Base-by-base conservation (phyloP, 106 monocot species). In the Platanthera guangdongensis region DNA sequence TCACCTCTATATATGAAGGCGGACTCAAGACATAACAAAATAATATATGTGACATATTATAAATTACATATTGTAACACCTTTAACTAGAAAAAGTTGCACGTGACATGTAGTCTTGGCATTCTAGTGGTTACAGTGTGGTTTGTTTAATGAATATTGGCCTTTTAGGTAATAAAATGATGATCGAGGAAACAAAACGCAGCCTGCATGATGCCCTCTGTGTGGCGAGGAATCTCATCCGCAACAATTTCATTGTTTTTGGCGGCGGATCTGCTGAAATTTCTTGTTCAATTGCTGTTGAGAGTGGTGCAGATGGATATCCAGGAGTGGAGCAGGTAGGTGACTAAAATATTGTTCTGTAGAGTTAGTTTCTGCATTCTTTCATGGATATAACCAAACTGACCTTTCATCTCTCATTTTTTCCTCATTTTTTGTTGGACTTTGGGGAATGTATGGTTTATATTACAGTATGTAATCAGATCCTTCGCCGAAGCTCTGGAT, bases 251-350 rank as follows among this genome's bases (percentile, higher is more conserved):
- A 97, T 97, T 80, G 97, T 97, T 8, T 97, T 94, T 76, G 97
- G 97, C 72, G 97, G 96, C 81, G 95, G 95, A 2, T 95, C 95
- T n/a, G 92, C 95, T 50, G 95, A 95, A 75, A 92, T 95, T n/a
- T 86, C 95, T 50, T 95, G 92, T 65, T 92, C 97, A 30, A 81
- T 97, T 82, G 93, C 97, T 72, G 91, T 97, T 15, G 97, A 97
- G 76, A 80, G 93, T 83, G 97, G 91, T 80, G 97, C 93, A 12
- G 91, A 97, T 78, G 86, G 80, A 65, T 75, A 86, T 77, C 91
- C 93, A 78, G 97, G 94, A 63, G 97, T 97, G 71, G 97, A 97
- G 82, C 97, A 93, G 91, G 93, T 97, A 15, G 72, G 48, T 53
- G 39, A 39, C 39, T 39, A 39, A 39, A 76, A 5, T 30, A 73